These are phyloP conservation scores for Corynascus novoguineensis DNA, from an alignment of 495 filamentous ascomycete genomes.

Conservation along the genomic window DNA sequence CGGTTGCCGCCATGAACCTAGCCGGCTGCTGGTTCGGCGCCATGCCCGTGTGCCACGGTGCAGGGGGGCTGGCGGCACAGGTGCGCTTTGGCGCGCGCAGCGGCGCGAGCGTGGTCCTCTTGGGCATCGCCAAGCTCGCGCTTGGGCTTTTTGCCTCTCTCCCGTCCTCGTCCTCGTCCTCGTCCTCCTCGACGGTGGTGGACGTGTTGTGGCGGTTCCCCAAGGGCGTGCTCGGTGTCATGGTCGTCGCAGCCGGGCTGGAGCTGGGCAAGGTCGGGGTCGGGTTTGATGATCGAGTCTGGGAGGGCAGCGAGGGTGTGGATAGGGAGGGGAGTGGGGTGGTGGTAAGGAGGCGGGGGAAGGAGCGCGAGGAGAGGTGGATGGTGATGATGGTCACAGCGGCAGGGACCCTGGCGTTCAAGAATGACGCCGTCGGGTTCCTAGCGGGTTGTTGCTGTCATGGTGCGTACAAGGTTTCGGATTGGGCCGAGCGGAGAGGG, in stretches of 20 bases:
- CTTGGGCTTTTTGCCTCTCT: slow-evolving; percentile 73
- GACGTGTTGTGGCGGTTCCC: slow-evolving; percentile 66
- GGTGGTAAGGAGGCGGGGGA: slow-evolving; percentile 42
- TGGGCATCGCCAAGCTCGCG: slow-evolving; percentile 69
- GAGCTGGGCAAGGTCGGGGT: slow-evolving; percentile 77
- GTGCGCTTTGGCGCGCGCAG: slow-evolving; percentile 86
- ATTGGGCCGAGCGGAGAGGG: slow-evolving; percentile 33
- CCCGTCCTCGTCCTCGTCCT: no score
- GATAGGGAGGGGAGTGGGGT: neutral
- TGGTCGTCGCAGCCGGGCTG: slow-evolving; percentile 83
- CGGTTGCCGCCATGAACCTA: slow-evolving; percentile 77
- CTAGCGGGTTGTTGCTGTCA: slow-evolving; percentile 50
- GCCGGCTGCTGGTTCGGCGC: slow-evolving; percentile 83
- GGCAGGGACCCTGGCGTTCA: slow-evolving; percentile 74
- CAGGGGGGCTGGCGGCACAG: slow-evolving; percentile 83
- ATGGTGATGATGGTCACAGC: slow-evolving; percentile 84
- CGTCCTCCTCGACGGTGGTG: slow-evolving; percentile 38
- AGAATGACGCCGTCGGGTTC: slow-evolving; percentile 85
- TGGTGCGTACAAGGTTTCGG: slow-evolving; percentile 44
- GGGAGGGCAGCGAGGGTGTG: slow-evolving; percentile 18
- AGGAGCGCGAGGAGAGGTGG: slow-evolving; percentile 64
- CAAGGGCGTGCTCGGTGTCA: slow-evolving; percentile 66
- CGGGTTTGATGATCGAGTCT: slow-evolving; percentile 48
- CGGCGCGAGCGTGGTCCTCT: slow-evolving; percentile 71
- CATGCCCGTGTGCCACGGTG: slow-evolving; percentile 95